phyloP scores from a whole-genome alignment of 2,329 filamentous ascomycete species.

The Ophiostoma triangulosporum region DNA sequence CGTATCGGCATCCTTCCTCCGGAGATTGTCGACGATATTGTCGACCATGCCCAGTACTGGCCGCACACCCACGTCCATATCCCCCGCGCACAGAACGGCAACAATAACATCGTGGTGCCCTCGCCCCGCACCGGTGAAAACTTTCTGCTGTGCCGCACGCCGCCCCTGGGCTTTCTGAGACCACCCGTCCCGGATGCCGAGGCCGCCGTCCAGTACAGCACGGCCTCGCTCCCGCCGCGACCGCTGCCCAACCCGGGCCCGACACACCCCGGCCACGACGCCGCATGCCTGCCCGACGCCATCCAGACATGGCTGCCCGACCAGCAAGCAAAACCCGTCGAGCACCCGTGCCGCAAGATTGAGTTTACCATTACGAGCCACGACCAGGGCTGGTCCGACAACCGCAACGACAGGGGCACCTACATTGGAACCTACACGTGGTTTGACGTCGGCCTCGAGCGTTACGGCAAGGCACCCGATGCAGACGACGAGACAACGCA shows the following conservation, averaged over 20 bases:
- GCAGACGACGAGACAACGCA: background rate
- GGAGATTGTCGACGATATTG: conserved; percentile 41
- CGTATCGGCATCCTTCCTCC: conserved; percentile 32
- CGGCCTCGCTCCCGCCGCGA: background rate
- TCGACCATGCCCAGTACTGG: conserved; percentile 52
- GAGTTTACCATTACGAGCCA: conserved; percentile 43
- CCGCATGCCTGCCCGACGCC: background rate
- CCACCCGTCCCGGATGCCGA: background rate
- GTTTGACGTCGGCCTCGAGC: conserved; percentile 50
- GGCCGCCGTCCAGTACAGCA: background rate
- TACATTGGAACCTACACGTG: conserved; percentile 43
- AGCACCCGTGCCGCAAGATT: conserved; percentile 43
- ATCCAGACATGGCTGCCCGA: background rate
- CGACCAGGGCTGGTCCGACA: conserved; percentile 45
- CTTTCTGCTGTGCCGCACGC: conserved; percentile 18
- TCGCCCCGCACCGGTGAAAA: background rate
- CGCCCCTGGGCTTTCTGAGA: conserved; percentile 25
- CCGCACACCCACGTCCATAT: conserved; percentile 27
- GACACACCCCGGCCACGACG: background rate
- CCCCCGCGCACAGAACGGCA: conserved; percentile 15
- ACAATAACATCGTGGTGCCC: conserved; percentile 30
- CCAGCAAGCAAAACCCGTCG: conserved; percentile 17
- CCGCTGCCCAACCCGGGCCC: background rate
- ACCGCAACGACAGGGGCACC: conserved; percentile 19
- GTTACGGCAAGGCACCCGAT: conserved; percentile 27